These are phyloP conservation scores for Pulveroboletus sp. DNA, from an alignment of 768 basidiomycete species.

Conservation along the genomic window DNA sequence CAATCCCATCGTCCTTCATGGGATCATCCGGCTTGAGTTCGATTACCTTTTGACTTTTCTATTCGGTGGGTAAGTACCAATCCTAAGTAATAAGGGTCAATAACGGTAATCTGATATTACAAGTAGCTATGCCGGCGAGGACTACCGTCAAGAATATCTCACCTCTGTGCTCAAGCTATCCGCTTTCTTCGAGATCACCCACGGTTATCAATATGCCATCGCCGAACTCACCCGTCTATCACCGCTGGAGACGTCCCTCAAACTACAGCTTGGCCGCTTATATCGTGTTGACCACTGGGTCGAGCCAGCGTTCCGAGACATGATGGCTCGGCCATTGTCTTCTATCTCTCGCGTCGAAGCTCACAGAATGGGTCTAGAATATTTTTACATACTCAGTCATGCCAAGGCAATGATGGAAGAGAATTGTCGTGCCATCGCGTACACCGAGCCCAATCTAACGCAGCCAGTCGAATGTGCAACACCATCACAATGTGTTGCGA, in stretches of 20 bases:
- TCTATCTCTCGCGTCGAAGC: conserved; percentile 1
- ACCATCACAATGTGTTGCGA: not conserved
- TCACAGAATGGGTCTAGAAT: not conserved
- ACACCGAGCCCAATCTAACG: not conserved
- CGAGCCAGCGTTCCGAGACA: not conserved
- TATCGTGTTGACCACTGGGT: conserved; percentile 11
- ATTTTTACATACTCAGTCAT: conserved; percentile 1
- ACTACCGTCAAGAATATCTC: conserved; percentile 1
- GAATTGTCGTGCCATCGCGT: not conserved
- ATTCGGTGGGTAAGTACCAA: conserved; percentile 1
- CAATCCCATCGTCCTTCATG: conserved; percentile 1
- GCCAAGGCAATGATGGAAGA: conserved; percentile 1
- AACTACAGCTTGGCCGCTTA: conserved; percentile 3
- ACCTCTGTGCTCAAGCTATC: conserved; percentile 4
- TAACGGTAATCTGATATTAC: no score
- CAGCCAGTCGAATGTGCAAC: not conserved
- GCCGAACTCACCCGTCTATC: not conserved
- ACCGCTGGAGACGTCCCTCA: not conserved
- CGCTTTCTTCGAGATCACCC: not conserved
- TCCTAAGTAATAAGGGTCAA: no score
- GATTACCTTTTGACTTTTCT: conserved; percentile 1
- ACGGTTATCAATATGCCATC: conserved; percentile 6
- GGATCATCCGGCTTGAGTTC: not conserved
- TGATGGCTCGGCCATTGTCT: conserved; percentile 5
- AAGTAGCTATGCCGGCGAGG: conserved; percentile 8